Conservation (phyloP, 2,329 filamentous ascomycete species). For the Xylaria sp. region DNA sequence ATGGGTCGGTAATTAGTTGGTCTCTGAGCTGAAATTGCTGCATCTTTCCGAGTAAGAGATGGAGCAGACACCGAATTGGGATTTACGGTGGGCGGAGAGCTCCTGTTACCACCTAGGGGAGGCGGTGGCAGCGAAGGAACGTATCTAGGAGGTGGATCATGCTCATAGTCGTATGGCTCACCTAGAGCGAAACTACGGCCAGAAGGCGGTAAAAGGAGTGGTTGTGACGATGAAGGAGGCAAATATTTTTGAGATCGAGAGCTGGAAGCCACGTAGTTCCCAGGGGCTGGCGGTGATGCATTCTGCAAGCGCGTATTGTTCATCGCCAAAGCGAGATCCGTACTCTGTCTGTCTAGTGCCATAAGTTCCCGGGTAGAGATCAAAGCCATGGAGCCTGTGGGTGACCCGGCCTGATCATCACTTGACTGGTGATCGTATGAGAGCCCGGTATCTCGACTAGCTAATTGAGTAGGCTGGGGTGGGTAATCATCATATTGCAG, state of each 20-base stretch:
- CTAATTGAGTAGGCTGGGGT: slow-evolving; percentile 28
- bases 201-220: slow-evolving; percentile 45
- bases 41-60: slow-evolving; percentile 29
- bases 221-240: slow-evolving; percentile 44
- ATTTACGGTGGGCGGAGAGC: slow-evolving; percentile 37
- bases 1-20: slow-evolving; percentile 35
- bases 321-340: slow-evolving; percentile 51
- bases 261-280: slow-evolving; percentile 46
- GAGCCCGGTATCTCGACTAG: slow-evolving; percentile 32
- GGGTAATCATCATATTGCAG: slow-evolving; percentile 43
- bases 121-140: slow-evolving; percentile 46
- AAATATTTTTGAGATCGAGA: slow-evolving; percentile 44
- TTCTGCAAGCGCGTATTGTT: slow-evolving; percentile 50
- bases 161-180: slow-evolving; percentile 31
- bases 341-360: slow-evolving; percentile 47
- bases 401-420: slow-evolving; percentile 44
- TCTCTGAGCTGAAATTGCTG: slow-evolving; percentile 2
- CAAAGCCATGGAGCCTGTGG: slow-evolving; percentile 49
- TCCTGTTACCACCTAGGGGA: slow-evolving; percentile 34
- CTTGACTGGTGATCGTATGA: slow-evolving; percentile 47
- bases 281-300: slow-evolving; percentile 26
- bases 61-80: slow-evolving; percentile 39
- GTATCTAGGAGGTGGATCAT: slow-evolving; percentile 49
- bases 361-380: slow-evolving; percentile 63
- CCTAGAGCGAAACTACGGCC: slow-evolving; percentile 31